Evolutionary conservation across 2,329 filamentous ascomycete species (phyloP), one percentile per base, ranked within the genome.

Genomic region (Rutstroemia sp.): DNA sequence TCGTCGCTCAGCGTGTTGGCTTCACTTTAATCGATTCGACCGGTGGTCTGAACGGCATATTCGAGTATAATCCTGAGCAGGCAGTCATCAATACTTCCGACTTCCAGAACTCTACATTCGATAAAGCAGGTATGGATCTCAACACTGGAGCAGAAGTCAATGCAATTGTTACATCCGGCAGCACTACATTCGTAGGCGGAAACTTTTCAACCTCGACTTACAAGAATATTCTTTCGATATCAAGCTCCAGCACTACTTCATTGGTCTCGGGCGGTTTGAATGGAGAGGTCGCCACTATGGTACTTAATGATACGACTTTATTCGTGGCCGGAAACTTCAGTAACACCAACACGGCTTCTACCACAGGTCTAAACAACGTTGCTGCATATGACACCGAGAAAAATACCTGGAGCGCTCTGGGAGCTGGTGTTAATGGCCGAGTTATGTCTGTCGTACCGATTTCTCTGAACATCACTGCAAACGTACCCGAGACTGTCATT

Each of bases 1-100:
- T 97, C 61, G 94, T 99, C n/a, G 94, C 94, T 8, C 92, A 95
- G 68, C 82, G 88, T 56, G 84, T 97, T 42, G 84, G 86, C 9
- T 96, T 96, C 70, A 84, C 77, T 21, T 76, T 89, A 48, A 78
- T 86, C 62, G 84, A 84, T 61, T 87, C 87, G 2, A 88, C 85
- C 48, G 88, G 87, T 51, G 89, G 88, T 3, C 75, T 99, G 53
- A 96, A 96, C 67, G 91, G 91, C 8, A 75, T 99, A 1, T 97
- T 88, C 69, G 94, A 97, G 66, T 96, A 89, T 68, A 81, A 95
- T 64, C 89, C 92, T 0, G 78, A 76, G 17, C 68, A 78, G 57
- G 75, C 77, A 12, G 76, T 77, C 0, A 74, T 88, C 36, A 77
- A 83, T 61, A 77, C 78, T 0, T 79, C 75, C 23, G 75, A 89